phyloP scores from a whole-genome alignment of 2,329 filamentous ascomycete genomes.

The Trichoderma oligosporum region DNA sequence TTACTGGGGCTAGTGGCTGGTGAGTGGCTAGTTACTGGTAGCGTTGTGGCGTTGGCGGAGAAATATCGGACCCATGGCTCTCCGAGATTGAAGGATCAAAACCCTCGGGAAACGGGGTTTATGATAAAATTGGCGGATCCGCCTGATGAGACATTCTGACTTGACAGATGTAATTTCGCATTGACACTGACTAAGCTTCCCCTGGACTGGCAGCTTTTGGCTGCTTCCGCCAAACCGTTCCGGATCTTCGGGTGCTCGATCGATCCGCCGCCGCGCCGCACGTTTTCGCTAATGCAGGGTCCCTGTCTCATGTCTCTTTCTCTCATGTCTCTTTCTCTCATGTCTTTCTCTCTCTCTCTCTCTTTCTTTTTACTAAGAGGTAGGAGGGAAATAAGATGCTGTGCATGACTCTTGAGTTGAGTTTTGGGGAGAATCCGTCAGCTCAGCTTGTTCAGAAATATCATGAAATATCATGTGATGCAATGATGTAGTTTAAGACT shows the following conservation, averaged over 20 bases:
- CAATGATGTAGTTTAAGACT: conserved; percentile 9
- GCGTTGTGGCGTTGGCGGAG: too few relatives aligned
- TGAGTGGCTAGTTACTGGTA: not conserved
- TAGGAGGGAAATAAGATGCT: not conserved
- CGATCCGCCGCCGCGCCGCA: conserved; percentile 2
- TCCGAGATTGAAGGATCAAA: not conserved
- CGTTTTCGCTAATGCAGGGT: conserved; percentile 13
- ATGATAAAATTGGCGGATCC: too few relatives aligned
- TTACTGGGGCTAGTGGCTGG: not conserved
- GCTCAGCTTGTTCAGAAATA: too few relatives aligned
- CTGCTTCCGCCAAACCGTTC: not conserved
- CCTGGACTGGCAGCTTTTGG: not conserved
- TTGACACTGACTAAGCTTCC: too few relatives aligned
- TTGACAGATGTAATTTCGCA: too few relatives aligned
- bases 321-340: too few relatives aligned
- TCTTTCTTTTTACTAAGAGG: not conserved
- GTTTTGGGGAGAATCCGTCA: too few relatives aligned
- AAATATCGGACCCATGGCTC: not conserved
- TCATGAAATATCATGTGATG: conserved; percentile 10
- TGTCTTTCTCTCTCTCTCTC: too few relatives aligned
- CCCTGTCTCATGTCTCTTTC: not conserved
- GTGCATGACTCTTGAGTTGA: conserved; percentile 2
- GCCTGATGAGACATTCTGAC: too few relatives aligned
- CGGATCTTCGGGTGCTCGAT: conserved; percentile 9
- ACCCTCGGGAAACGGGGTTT: too few relatives aligned